A percentile compares a stretch with the other conserved stretches of the same genome.
Conservation (phyloP, 768 basidiomycete species). For the Boletales sp. region DNA sequence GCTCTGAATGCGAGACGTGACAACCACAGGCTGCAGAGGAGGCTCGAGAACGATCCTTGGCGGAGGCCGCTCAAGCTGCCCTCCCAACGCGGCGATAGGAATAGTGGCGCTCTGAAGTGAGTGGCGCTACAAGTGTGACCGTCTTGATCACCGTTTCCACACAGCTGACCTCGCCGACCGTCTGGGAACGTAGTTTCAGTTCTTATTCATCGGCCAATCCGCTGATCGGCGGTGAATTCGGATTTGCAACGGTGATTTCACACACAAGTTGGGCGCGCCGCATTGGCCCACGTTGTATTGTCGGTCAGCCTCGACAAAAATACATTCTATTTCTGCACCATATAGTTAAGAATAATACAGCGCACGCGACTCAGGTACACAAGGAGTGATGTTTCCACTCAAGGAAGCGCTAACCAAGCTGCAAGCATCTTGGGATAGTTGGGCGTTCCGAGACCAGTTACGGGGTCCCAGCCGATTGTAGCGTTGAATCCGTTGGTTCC, state of each 20-base stretch:
- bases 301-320: background rate
- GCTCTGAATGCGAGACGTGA: background rate
- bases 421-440: conserved; percentile 50
- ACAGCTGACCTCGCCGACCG: background rate
- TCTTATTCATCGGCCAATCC: too few species aligned
- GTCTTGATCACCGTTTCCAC: background rate
- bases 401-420: conserved; percentile 39
- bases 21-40: conserved; percentile 22
- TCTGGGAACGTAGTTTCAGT: too few species aligned
- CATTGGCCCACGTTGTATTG: too few species aligned
- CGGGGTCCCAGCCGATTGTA: conserved; percentile 28
- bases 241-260: too few species aligned
- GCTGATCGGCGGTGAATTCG: too few species aligned
- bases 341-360: background rate
- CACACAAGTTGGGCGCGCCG: too few species aligned
- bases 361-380: background rate
- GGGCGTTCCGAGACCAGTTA: conserved; percentile 35
- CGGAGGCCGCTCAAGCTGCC: conserved; percentile 28
- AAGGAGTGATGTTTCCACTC: conserved; percentile 5
- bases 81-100: conserved; percentile 16
- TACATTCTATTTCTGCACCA: background rate
- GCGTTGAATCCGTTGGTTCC: conserved; percentile 26
- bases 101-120: background rate
- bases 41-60: conserved; percentile 27
- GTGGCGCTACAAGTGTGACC: background rate